Evolutionary conservation across 1,284 basidiomycete genomes (phyloP).

Genomic region (Pyrrhoderma lamaoense): DNA sequence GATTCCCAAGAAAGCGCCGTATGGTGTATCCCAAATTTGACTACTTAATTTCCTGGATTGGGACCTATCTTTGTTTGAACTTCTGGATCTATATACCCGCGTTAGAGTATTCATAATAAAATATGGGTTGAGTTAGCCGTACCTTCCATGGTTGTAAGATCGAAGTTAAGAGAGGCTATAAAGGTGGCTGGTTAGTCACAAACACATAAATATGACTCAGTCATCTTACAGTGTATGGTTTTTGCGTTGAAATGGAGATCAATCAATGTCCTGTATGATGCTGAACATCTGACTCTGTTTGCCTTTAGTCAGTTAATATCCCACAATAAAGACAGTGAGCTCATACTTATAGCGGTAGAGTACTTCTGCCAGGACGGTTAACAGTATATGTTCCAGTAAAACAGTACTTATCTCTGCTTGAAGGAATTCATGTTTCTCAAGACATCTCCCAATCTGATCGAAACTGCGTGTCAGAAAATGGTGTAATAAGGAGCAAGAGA

Average conservation of each 20-base stretch:
- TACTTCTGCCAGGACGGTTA: too few relatives aligned
- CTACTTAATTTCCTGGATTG: not conserved
- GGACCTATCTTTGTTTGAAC: not conserved
- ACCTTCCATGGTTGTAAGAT: slow-evolving; percentile 10
- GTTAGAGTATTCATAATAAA: too few relatives aligned
- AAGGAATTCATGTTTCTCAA: too few relatives aligned
- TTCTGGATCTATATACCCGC: not conserved
- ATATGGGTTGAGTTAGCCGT: not conserved
- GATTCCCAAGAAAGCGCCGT: not conserved
- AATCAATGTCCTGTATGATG: not conserved
- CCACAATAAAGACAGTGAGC: too few relatives aligned
- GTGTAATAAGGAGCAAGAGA: too few relatives aligned
- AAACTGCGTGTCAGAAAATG: too few relatives aligned
- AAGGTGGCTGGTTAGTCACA: not conserved
- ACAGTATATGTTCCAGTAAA: too few relatives aligned
- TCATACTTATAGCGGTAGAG: too few relatives aligned
- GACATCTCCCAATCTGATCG: too few relatives aligned
- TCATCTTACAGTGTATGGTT: not conserved
- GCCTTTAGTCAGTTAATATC: too few relatives aligned
- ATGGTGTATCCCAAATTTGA: not conserved
- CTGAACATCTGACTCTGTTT: not conserved
- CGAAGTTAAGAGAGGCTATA: slow-evolving; percentile 3
- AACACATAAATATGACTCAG: not conserved
- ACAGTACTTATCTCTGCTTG: too few relatives aligned
- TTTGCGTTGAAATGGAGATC: slow-evolving; percentile 1